A percentile compares a stretch with the other conserved stretches of the same genome.
Evolutionary conservation across 176 grass and related monocot species (phyloP).

Genomic region (Aegilops tauschii): DNA sequence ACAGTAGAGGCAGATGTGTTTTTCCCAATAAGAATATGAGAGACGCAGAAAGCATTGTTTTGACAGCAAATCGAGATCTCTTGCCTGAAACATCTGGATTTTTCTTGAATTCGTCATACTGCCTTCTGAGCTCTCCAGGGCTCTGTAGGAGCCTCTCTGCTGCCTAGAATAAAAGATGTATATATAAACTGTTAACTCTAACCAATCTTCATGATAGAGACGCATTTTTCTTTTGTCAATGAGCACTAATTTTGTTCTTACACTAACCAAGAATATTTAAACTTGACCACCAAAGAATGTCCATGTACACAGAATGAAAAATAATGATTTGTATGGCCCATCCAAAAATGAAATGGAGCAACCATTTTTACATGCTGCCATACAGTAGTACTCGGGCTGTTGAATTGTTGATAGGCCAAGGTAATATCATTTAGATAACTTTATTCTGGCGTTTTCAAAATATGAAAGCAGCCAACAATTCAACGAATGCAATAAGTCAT

Average conservation of each 20-base stretch:
- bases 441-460: background rate
- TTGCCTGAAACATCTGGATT: slow-evolving; percentile 90
- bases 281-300: background rate
- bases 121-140: slow-evolving; percentile 64
- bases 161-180: slow-evolving; percentile 60
- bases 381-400: background rate
- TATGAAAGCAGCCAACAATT: background rate
- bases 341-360: background rate
- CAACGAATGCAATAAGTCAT: background rate
- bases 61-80: slow-evolving; percentile 8
- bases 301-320: background rate
- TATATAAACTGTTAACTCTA: slow-evolving; percentile 39
- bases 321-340: background rate
- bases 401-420: background rate
- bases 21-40: slow-evolving; percentile 21
- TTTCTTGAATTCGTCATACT: slow-evolving; percentile 74
- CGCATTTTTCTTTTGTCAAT: background rate
- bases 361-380: background rate
- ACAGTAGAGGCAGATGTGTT: background rate
- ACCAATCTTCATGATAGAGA: slow-evolving; percentile 5
- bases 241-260: background rate
- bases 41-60: slow-evolving; percentile 14
- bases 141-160: slow-evolving; percentile 80
- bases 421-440: slow-evolving; percentile 5
- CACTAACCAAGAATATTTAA: background rate